Conservation (phyloP, 129 eudicot genomes). For the Flaveria trinervia region DNA sequence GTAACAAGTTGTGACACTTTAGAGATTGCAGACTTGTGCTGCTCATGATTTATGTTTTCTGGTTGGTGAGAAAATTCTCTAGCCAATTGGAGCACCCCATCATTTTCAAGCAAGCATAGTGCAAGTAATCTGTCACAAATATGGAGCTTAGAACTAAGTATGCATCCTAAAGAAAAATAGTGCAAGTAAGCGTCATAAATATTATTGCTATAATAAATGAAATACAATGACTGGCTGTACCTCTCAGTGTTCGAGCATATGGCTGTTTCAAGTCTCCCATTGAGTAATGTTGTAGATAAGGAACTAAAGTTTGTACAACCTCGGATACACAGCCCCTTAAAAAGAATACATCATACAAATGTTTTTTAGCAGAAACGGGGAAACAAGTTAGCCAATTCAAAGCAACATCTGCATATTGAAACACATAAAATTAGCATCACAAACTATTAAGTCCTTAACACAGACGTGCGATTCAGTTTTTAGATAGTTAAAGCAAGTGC, state of each 20-base stretch:
- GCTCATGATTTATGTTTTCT: constrained; percentile 35
- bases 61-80: constrained; percentile 54
- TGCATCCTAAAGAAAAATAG: not conserved
- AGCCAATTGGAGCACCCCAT: constrained; percentile 58
- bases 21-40: constrained; percentile 46
- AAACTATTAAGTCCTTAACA: not conserved
- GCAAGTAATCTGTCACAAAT: constrained; percentile 59
- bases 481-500: not conserved
- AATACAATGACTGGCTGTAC: constrained; percentile 34
- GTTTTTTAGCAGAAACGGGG: constrained; percentile 79
- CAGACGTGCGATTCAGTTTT: not conserved
- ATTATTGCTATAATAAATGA: not conserved
- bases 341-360: constrained; percentile 75
- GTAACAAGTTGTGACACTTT: constrained; percentile 71
- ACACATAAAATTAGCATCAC: constrained; percentile 30
- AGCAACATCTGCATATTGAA: constrained; percentile 70
- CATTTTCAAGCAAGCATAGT: constrained; percentile 76
- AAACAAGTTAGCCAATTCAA: constrained; percentile 78
- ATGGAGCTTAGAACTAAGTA: not conserved
- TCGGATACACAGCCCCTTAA: constrained; percentile 54
- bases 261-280: constrained; percentile 38
- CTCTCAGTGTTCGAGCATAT: constrained; percentile 80
- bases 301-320: constrained; percentile 72
- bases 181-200: not conserved
- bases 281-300: constrained; percentile 58